Conservation (phyloP, 2,329 filamentous ascomycete species). For the Botrytis elliptica region DNA sequence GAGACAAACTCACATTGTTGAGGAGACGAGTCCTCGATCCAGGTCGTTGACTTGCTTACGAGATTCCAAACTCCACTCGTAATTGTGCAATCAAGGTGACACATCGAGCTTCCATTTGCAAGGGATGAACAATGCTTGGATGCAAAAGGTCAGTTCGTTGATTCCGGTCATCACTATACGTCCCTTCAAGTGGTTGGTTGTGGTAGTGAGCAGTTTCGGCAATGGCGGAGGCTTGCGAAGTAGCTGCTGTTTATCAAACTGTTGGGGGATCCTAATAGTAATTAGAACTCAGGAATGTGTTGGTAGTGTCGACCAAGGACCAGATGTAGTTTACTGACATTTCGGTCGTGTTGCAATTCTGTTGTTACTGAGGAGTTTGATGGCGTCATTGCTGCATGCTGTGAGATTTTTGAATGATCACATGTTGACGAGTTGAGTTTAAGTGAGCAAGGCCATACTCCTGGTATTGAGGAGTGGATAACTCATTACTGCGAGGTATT, state of each 20-base stretch:
- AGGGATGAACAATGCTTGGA: too few species aligned
- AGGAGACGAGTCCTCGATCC: slow-evolving; percentile 45
- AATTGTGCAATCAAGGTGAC: too few species aligned
- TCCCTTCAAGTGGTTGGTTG: too few species aligned
- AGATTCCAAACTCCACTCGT: neutral
- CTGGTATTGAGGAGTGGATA: neutral
- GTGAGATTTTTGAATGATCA: neutral
- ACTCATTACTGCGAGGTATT: neutral
- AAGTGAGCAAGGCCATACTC: neutral
- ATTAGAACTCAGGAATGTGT: neutral
- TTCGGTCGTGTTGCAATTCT: neutral
- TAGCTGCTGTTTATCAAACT: neutral
- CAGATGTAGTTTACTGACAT: neutral
- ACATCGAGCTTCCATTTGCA: too few species aligned
- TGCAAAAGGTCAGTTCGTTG: too few species aligned
- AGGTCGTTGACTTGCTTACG: neutral
- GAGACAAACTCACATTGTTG: slow-evolving; percentile 80
- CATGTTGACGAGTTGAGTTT: neutral
- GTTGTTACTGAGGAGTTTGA: neutral
- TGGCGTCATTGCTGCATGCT: neutral
- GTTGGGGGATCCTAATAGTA: neutral
- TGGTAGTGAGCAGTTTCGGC: too few species aligned
- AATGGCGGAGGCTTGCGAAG: neutral
- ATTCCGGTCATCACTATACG: neutral
- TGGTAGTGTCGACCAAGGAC: neutral